These are phyloP conservation scores for Fusarium stilboides DNA, from an alignment of 2,329 filamentous ascomycete species.

Conservation along the genomic window DNA sequence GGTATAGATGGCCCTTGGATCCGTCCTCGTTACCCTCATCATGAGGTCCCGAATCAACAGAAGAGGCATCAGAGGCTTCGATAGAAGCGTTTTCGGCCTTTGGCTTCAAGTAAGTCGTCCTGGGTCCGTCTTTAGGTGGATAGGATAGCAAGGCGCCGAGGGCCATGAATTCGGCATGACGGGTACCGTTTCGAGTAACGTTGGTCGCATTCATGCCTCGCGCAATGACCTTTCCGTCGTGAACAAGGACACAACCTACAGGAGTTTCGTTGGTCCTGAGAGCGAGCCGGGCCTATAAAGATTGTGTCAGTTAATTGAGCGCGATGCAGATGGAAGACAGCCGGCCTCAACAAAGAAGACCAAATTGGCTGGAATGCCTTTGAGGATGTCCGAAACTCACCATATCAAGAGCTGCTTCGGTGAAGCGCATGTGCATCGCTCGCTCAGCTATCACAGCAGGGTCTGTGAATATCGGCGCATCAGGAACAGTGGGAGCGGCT, in stretches of 20 bases:
- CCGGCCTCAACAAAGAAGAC: background rate
- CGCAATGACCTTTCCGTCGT: slow-evolving; percentile 84
- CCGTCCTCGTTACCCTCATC: slow-evolving; percentile 69
- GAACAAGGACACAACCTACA: slow-evolving; percentile 94
- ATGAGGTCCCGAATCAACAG: slow-evolving; percentile 43
- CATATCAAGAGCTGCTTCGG: slow-evolving; percentile 90
- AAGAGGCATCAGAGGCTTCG: slow-evolving; percentile 46
- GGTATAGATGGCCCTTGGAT: slow-evolving; percentile 69
- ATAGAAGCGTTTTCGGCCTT: slow-evolving; percentile 50
- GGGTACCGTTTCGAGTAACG: slow-evolving; percentile 88
- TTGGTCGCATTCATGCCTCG: slow-evolving; percentile 98
- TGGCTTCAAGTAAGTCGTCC: slow-evolving; percentile 54
- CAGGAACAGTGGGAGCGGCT: background rate
- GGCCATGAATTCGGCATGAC: slow-evolving; percentile 96
- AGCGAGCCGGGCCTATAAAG: slow-evolving; percentile 82
- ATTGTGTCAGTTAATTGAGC: slow-evolving; percentile 30
- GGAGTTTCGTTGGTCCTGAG: slow-evolving; percentile 92
- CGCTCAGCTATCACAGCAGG: slow-evolving; percentile 53
- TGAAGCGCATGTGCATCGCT: slow-evolving; percentile 70
- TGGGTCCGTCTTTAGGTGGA: slow-evolving; percentile 50
- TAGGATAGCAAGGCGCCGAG: slow-evolving; percentile 72
- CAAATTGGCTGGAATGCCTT: background rate
- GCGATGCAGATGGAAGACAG: background rate
- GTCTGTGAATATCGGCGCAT: slow-evolving; percentile 42
- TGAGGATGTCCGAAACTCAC: slow-evolving; percentile 63